Evolutionary conservation across 768 basidiomycete genomes (phyloP), one percentile per base, ranked within the genome.

Genomic region (Podaxis sp.): DNA sequence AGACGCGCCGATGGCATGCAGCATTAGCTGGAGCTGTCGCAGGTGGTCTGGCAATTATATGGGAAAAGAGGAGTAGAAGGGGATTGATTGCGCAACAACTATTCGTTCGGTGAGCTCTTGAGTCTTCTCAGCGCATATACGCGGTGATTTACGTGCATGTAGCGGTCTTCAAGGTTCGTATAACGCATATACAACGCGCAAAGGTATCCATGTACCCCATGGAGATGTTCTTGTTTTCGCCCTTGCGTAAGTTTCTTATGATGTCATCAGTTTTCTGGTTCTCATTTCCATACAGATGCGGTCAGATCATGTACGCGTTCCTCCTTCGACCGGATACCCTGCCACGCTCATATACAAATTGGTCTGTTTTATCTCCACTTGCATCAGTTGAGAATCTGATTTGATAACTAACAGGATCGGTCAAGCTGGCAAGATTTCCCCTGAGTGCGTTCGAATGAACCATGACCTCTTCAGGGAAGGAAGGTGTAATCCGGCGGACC

Each of bases 101-200:
- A 67, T 93, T 96, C 75, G 94, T 96, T 56, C 85, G 94, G 93
- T 87, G 61, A 55, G 86, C 76, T 29, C 55, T 55, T 61, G 4
- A 12, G 7, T 7, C 27, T 9, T 2, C 41, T 13, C 9, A n/a
- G n/a, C 54, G 36, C 43, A 1, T 49, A 61, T 6, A 57, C 22
- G 24, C 24, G 24, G 41, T 57, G 7, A 19, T 56, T 59, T 4
- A 43, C 27, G 37, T 54, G 22, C 19, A 37, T 58, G 33, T 58
- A 93, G 94, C 52, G 95, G 96, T 2, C 78, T 98, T 6, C 96
- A 98, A 73, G 95, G 93, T 1, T 86, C 88, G 0, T 96, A 91
- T 72, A 96, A 96, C 69, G 82, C 85, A 7, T 88, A 87, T 67
- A 86, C 93, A 1, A 80, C 81, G 2, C 84, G 83, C 66, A 83